These are phyloP conservation scores for Oryza longistaminata DNA, from an alignment of 176 grass and related monocot genomes.

Conservation along the genomic window DNA sequence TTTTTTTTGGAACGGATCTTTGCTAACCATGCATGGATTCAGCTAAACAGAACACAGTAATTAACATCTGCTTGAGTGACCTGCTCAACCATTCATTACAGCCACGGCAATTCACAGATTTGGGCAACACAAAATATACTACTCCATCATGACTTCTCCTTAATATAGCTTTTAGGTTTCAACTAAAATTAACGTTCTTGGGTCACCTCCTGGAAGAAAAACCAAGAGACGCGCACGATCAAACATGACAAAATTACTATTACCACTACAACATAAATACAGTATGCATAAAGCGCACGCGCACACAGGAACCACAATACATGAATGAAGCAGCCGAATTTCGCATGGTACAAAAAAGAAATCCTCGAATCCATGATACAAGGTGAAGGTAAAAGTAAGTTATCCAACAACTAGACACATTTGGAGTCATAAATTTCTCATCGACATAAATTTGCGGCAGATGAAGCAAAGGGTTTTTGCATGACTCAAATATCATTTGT, in stretches of 20 bases:
- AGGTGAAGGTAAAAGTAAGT: neutral
- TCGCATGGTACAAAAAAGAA: neutral
- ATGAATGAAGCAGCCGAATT: neutral
- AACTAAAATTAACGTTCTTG: neutral
- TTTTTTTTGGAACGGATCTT: no score
- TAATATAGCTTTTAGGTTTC: neutral
- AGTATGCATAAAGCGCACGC: neutral
- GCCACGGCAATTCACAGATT: neutral
- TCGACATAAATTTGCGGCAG: conserved; percentile 19
- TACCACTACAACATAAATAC: neutral
- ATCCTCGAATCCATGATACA: conserved; percentile 20
- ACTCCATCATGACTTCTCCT: neutral
- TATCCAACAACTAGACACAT: neutral
- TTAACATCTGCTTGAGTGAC: no score
- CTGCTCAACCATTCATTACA: neutral
- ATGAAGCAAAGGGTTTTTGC: conserved; percentile 11
- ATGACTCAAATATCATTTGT: neutral
- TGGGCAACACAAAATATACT: neutral
- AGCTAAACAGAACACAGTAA: no score
- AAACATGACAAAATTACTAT: neutral
- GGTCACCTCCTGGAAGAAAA: neutral
- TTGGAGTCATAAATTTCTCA: conserved; percentile 13
- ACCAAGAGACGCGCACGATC: neutral
- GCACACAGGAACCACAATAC: neutral
- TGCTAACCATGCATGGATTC: no score